Percentiles rank a stretch among this genome's conserved stretches.
Evolutionary conservation across 2,329 filamentous ascomycete species (phyloP).

Genomic region (Calonectria crousiana): DNA sequence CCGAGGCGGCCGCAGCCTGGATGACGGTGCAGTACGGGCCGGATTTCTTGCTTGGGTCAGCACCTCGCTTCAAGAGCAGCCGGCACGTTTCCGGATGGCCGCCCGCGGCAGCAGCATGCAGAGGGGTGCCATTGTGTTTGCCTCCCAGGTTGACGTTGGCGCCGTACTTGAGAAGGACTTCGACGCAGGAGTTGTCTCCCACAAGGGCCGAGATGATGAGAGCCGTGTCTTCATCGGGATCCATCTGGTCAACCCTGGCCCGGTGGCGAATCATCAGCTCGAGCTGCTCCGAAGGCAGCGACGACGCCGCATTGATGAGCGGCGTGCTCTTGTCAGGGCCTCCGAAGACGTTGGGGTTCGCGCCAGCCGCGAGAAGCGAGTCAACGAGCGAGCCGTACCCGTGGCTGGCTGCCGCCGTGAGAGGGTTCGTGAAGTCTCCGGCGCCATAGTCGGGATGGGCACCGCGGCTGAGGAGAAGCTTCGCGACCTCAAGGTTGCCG

Average conservation of each 20-base stretch:
- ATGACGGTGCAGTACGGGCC: conserved; percentile 21
- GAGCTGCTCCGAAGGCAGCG: not conserved
- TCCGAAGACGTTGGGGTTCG: conserved; percentile 19
- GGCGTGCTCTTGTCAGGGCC: conserved; percentile 15
- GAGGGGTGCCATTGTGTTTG: conserved; percentile 9
- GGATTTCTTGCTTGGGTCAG: conserved; percentile 9
- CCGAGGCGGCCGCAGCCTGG: conserved; percentile 24
- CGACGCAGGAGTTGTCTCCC: conserved; percentile 9
- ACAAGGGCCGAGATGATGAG: conserved; percentile 12
- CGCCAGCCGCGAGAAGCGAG: not conserved
- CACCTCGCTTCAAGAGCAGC: conserved; percentile 19
- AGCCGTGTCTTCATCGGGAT: conserved; percentile 20
- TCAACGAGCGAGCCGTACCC: conserved; percentile 13
- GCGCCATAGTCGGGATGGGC: conserved; percentile 16
- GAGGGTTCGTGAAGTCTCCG: conserved; percentile 8
- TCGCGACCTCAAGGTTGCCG: conserved; percentile 1
- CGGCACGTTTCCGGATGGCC: conserved; percentile 9
- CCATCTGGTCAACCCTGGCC: conserved; percentile 8
- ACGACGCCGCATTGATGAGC: conserved; percentile 12
- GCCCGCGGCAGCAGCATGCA: conserved; percentile 24
- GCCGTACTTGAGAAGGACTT: conserved; percentile 2
- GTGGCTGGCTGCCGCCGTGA: conserved; percentile 10
- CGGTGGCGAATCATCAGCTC: conserved; percentile 1
- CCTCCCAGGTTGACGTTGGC: conserved; percentile 17
- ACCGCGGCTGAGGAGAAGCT: not conserved